Base-by-base conservation (phyloP, 1,284 basidiomycete species). In the Heterobasidion irregulare region DNA sequence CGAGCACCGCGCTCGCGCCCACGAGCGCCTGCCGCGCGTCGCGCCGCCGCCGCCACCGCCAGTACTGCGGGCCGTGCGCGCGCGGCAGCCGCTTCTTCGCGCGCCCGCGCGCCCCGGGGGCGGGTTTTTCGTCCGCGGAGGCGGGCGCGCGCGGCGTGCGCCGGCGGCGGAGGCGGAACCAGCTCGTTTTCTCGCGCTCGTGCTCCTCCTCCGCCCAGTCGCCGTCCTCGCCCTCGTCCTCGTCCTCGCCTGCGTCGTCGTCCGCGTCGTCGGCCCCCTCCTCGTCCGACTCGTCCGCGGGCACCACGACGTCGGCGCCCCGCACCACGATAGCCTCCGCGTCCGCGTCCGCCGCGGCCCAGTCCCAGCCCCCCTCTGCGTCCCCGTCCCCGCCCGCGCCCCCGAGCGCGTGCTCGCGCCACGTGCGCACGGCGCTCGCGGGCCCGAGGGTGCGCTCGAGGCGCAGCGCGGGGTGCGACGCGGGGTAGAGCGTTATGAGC, bases 401-500 rank as follows among this genome's bases (percentile, higher is more conserved):
- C 0, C 64, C 61, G 0, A 76, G 78, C 12, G 66, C 61, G 49
- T 69, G 63, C 59, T 78, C 73, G 16, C 73, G 78, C 84, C 84
- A 87, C 15, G 85, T 87, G 62, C 74, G 71, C 61, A 79, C 67
- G 33, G 68, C 75, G 61, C 79, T 81, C 54, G 86, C 79, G 0
- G 84, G 85, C 13, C 89, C 89, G 75, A 91, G 81, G 51, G 86
- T 85, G 26, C 74, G 70, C 2, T 75, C 70, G n/a, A 89, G 68
- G 8, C 62, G 67, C 16, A 89, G 70, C 0, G 61, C 63, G 43
- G 77, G 72, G 47, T 76, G 69, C 2, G 70, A 63, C 2, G 80
- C 77, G 15, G 80, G 78, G 63, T 72, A 80, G 19, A 58, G 60
- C 10, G 61, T 56, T 45, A 72, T 70, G 16, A 82, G 73, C 18